phyloP scores from a whole-genome alignment of 2,329 filamentous ascomycete genomes.

The Tolypocladium paradoxum region DNA sequence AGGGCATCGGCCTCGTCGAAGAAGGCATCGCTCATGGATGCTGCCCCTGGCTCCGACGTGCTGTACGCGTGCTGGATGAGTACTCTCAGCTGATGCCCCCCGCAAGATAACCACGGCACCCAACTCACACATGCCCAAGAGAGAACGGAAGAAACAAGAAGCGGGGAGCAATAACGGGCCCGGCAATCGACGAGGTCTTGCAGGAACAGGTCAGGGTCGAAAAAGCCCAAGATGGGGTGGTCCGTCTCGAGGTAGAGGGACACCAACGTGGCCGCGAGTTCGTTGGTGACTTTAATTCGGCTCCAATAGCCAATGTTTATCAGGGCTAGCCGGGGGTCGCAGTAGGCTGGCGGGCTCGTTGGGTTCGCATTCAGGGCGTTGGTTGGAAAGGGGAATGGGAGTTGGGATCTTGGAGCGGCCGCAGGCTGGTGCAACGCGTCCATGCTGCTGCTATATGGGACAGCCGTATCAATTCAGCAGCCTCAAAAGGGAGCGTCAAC shows the following conservation, averaged over 20 bases:
- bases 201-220: slow-evolving; percentile 16
- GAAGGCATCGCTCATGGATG: background rate
- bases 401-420: too few species aligned
- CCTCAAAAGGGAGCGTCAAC: too few species aligned
- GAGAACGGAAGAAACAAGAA: slow-evolving; percentile 11
- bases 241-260: slow-evolving; percentile 18
- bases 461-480: too few species aligned
- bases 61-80: background rate
- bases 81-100: too few species aligned
- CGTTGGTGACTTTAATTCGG: background rate
- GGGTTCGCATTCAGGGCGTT: too few species aligned
- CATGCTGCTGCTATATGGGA: too few species aligned
- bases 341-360: background rate
- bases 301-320: background rate
- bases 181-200: slow-evolving; percentile 11
- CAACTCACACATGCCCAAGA: background rate
- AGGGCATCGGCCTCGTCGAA: background rate
- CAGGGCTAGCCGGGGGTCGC: background rate
- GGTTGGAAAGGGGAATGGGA: too few species aligned
- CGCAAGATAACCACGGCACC: background rate
- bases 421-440: too few species aligned
- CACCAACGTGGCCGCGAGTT: slow-evolving; percentile 2
- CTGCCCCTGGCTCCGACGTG: background rate
- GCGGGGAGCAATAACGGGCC: slow-evolving; percentile 15
- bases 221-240: slow-evolving; percentile 18